Evolutionary conservation across 1,284 basidiomycete genomes (phyloP).

Genomic region (Microbotryomycetes sp.): DNA sequence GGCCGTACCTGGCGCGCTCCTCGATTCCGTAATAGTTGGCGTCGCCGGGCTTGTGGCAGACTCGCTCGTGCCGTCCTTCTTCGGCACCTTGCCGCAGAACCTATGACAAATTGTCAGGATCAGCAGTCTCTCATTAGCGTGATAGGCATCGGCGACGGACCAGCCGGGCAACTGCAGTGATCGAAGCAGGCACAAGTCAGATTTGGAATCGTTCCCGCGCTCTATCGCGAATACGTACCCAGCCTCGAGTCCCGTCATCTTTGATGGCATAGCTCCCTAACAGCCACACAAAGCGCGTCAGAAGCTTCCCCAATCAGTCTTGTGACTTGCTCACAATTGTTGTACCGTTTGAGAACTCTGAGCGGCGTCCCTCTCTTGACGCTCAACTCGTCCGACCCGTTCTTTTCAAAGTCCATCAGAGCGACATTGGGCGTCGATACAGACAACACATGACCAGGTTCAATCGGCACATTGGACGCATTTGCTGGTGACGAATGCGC

Average conservation of each 20-base stretch:
- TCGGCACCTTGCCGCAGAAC: neutral
- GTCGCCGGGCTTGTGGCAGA: neutral
- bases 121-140: too few species aligned
- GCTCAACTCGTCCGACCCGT: constrained; percentile 80
- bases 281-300: neutral
- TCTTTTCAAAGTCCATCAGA: constrained; percentile 88
- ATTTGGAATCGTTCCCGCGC: too few species aligned
- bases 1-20: too few species aligned
- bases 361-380: constrained; percentile 76
- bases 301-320: constrained; percentile 36
- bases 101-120: neutral
- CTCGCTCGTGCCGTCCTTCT: neutral
- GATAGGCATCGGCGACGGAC: too few species aligned
- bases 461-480: constrained; percentile 53
- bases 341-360: constrained; percentile 93
- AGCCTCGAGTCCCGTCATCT: constrained; percentile 80
- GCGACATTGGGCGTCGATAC: constrained; percentile 90
- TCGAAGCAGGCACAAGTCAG: too few species aligned
- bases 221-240: constrained; percentile 55
- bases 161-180: neutral
- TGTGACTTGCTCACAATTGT: constrained; percentile 83
- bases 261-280: constrained; percentile 61
- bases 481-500: constrained; percentile 47
- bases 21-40: neutral
- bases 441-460: constrained; percentile 79